Evolutionary conservation across 768 basidiomycete genomes (phyloP), one percentile per base, ranked within the genome.

Genomic region (Kwoniella heveanensis): DNA sequence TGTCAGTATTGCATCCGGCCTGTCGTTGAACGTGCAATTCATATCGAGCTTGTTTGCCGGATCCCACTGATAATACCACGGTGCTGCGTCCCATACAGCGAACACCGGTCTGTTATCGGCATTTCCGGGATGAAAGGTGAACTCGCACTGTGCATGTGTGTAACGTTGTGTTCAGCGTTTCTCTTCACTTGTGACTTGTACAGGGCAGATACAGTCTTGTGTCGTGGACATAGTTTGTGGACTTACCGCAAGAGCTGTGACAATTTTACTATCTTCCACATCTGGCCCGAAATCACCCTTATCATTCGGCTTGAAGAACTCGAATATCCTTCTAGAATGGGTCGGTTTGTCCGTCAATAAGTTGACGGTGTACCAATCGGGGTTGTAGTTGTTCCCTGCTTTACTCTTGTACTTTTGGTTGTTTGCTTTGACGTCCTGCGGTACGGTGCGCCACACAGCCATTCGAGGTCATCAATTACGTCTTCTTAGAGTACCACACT

Each of bases 91-190:
- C 55, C 55, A 57, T 7, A 57, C 55, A 0, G 44, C 39, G 37
- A 57, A 57, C 1, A 46, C 37, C 15, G 55, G 55, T 47, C 25
- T 17, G 21, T 57, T 57, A 10, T 57, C 47, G 9, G 19, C 10
- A 17, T 29, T 24, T 9, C 37, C 55, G 17, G 55, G 55, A 29
- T 57, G 39, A n/a, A 46, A 29, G 15, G 26, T 32, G 46, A 57
- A 57, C n/a, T 57, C 55, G 37, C 55, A 57, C 55, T 57, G 22
- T 25, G 39, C 39, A n/a, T n/a, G n/a, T n/a, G n/a, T n/a, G n/a
- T n/a, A n/a, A n/a, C n/a, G n/a, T n/a, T n/a, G n/a, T n/a, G n/a
- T n/a, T n/a, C n/a, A n/a, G n/a, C n/a, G n/a, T n/a, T n/a, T n/a
- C n/a, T n/a, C n/a, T n/a, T n/a, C n/a, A n/a, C n/a, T n/a, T n/a